Percentiles rank a stretch among this genome's conserved stretches.
Conservation (phyloP, 495 filamentous ascomycete species). For the Penicillium cataractarum region DNA sequence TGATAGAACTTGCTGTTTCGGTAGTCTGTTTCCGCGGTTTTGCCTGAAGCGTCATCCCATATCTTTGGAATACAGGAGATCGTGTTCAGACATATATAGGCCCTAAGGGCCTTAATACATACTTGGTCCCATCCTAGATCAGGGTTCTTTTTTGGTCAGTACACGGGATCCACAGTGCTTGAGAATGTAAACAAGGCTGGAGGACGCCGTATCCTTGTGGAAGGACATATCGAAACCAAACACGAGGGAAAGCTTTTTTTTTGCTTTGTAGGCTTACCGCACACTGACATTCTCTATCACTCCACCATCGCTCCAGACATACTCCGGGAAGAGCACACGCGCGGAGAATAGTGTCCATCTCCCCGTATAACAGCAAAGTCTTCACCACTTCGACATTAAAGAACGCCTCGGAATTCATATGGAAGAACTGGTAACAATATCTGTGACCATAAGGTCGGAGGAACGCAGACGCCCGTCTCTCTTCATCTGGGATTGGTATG, state of each 20-base stretch:
- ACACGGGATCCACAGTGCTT: background rate
- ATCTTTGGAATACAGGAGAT: slow-evolving; percentile 21
- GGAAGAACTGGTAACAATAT: background rate
- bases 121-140: slow-evolving; percentile 24
- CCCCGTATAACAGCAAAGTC: slow-evolving; percentile 26
- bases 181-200: background rate
- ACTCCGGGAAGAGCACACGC: slow-evolving; percentile 20
- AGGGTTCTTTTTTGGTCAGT: background rate
- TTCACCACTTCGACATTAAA: slow-evolving; percentile 29
- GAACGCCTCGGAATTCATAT: slow-evolving; percentile 12
- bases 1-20: slow-evolving; percentile 27
- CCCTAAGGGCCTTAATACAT: slow-evolving; percentile 14
- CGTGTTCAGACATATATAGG: slow-evolving; percentile 25
- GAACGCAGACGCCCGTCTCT: slow-evolving; percentile 23
- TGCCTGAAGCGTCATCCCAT: slow-evolving; percentile 20
- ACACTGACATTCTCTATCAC: background rate
- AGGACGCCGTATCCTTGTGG: background rate
- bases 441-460: background rate
- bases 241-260: background rate
- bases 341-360: slow-evolving; percentile 28
- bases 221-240: background rate
- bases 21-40: slow-evolving; percentile 20
- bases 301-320: slow-evolving; percentile 10
- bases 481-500: slow-evolving; percentile 14
- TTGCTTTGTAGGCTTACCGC: slow-evolving; percentile 5